Conservation (phyloP, 116 monocot species). For the Papilionanthe hybrid region DNA sequence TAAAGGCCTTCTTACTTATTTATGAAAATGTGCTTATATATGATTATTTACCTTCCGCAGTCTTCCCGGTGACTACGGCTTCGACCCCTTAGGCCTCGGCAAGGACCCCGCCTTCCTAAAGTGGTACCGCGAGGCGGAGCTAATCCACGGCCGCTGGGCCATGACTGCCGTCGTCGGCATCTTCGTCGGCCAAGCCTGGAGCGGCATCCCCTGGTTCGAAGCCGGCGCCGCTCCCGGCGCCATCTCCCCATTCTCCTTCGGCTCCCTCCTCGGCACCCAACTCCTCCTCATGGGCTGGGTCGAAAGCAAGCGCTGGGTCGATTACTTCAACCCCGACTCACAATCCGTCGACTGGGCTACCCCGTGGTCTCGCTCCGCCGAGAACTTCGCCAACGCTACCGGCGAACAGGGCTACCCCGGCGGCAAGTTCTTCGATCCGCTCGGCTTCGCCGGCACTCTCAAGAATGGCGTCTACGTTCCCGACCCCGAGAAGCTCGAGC, state of each 20-base stretch:
- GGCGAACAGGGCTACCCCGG: conserved; percentile 97
- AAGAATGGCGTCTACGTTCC: conserved; percentile 64
- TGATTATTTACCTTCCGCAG: conserved; percentile 17
- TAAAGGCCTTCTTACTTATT: too few relatives aligned
- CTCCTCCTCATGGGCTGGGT: conserved; percentile 98
- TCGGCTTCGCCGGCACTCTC: conserved; percentile 61
- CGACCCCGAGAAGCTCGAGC: conserved; percentile 79
- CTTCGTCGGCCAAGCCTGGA: conserved; percentile 96
- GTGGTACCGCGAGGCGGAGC: conserved; percentile 99
- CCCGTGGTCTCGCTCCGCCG: conserved; percentile 87
- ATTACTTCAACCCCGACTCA: conserved; percentile 95
- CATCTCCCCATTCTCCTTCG: conserved; percentile 93
- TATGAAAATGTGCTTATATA: too few relatives aligned
- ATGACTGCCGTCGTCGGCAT: conserved; percentile 94
- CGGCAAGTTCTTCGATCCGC: conserved; percentile 95
- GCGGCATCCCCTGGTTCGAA: conserved; percentile 92
- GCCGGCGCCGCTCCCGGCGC: conserved; percentile 91
- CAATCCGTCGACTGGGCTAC: conserved; percentile 98
- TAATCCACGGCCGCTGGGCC: conserved; percentile 98
- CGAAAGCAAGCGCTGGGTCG: conserved; percentile 94
- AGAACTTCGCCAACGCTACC: conserved; percentile 85
- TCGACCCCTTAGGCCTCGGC: conserved; percentile 92
- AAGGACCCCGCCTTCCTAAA: conserved; percentile 96
- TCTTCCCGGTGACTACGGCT: conserved; percentile 90
- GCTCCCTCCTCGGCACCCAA: conserved; percentile 85